Evolutionary conservation across 2,329 filamentous ascomycete genomes (phyloP).

Genomic region (Talaromyces verruculosus): DNA sequence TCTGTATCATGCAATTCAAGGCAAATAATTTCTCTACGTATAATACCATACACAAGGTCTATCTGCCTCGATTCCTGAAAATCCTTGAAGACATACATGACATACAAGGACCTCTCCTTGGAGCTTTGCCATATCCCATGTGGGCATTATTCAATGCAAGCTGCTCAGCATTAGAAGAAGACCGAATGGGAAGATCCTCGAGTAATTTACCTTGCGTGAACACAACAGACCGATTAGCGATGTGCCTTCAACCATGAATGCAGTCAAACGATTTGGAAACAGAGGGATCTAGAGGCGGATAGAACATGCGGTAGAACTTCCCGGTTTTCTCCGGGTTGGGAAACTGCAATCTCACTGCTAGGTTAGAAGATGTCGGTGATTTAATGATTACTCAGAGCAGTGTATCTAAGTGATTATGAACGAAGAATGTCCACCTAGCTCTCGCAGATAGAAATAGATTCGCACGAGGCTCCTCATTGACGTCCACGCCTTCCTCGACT

Average conservation of each 20-base stretch:
- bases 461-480: too few relatives aligned
- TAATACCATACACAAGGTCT: too few relatives aligned
- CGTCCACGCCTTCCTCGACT: slow-evolving; percentile 56
- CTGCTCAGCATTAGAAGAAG: not conserved
- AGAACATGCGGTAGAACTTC: not conserved
- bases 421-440: too few relatives aligned
- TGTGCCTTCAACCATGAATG: not conserved
- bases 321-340: not conserved
- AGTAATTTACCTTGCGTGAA: not conserved
- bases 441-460: too few relatives aligned
- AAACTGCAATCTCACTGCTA: not conserved
- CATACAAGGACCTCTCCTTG: not conserved
- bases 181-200: not conserved
- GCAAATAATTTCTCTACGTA: too few relatives aligned
- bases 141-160: not conserved
- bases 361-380: slow-evolving; percentile 7
- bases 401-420: too few relatives aligned
- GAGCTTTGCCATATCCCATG: not conserved
- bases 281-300: not conserved
- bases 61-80: too few relatives aligned
- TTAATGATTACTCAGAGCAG: not conserved
- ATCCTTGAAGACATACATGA: not conserved
- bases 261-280: not conserved
- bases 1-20: too few relatives aligned
- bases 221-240: not conserved